Evolutionary conservation across 164 flowering plant genomes (phyloP).

Genomic region (Protea cynaroides): DNA sequence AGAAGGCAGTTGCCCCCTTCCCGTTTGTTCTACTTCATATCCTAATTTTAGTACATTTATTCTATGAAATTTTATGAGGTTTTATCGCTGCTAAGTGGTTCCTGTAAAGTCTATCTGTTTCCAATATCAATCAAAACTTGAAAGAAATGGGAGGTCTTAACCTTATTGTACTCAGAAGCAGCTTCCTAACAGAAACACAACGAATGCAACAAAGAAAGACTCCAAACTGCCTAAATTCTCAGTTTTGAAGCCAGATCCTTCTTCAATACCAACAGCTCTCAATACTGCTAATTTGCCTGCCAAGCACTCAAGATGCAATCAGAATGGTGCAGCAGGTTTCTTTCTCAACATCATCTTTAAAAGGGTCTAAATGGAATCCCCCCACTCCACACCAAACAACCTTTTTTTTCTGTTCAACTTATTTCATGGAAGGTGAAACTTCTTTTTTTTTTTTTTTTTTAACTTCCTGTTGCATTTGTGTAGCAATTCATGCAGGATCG

Average conservation of each 20-base stretch:
- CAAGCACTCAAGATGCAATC: conserved; percentile 31
- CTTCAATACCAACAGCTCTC: conserved; percentile 19
- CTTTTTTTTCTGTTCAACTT: background rate
- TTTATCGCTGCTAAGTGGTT: background rate
- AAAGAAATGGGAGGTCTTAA: conserved; percentile 34
- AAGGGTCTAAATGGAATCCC: background rate
- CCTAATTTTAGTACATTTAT: conserved; percentile 33
- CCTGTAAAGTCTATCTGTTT: background rate
- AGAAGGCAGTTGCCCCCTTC: conserved; percentile 41
- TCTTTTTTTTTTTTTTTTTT: background rate
- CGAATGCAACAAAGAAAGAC: conserved; percentile 27
- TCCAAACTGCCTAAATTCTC: conserved; percentile 39
- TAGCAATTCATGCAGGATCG: conserved; percentile 27
- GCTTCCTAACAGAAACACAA: conserved; percentile 31
- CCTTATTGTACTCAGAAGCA: conserved; percentile 49
- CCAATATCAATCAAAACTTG: background rate
- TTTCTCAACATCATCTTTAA: background rate
- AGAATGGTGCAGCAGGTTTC: conserved; percentile 39
- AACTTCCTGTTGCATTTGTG: background rate
- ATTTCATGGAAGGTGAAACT: background rate
- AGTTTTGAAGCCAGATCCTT: conserved; percentile 27
- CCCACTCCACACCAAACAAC: too few species aligned
- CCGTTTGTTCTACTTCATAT: conserved; percentile 58
- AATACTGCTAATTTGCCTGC: conserved; percentile 16
- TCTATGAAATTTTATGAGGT: background rate